Evolutionary conservation across 768 basidiomycete species (phyloP).

Genomic region (Lactarius sanguifluus): DNA sequence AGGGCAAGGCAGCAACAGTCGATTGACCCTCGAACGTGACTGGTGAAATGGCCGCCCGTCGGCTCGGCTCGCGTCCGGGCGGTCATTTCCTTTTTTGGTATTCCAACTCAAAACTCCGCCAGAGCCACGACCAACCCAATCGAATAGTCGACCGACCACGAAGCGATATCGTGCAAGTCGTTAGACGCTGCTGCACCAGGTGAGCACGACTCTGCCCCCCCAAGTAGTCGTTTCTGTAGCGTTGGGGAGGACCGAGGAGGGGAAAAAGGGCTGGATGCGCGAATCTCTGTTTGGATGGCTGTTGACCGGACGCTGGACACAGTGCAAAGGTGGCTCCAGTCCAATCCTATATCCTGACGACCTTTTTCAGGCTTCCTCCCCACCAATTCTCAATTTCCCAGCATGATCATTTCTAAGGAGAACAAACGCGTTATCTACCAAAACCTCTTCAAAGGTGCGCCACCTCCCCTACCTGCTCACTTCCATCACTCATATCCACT

Average conservation of each 20-base stretch:
- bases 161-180: neutral
- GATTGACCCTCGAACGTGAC: neutral
- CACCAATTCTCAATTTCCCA: slow-evolving; percentile 40
- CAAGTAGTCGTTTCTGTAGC: neutral
- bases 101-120: slow-evolving; percentile 14
- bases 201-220: slow-evolving; percentile 7
- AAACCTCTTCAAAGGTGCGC: slow-evolving; percentile 98
- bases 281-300: slow-evolving; percentile 34
- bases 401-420: slow-evolving; percentile 96
- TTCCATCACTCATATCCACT: neutral
- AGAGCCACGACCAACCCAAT: neutral
- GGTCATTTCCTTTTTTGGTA: slow-evolving; percentile 6
- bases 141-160: neutral
- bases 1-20: neutral
- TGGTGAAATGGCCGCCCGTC: neutral
- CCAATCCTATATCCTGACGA: neutral
- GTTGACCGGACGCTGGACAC: slow-evolving; percentile 35
- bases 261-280: slow-evolving; percentile 39
- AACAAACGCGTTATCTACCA: slow-evolving; percentile 97
- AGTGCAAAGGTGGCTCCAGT: slow-evolving; percentile 43
- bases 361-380: slow-evolving; percentile 36
- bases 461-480: neutral
- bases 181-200: neutral
- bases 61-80: neutral
- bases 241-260: slow-evolving; percentile 19